phyloP scores from a whole-genome alignment of 345 rosid species.

The Cardamine resedifolia region DNA sequence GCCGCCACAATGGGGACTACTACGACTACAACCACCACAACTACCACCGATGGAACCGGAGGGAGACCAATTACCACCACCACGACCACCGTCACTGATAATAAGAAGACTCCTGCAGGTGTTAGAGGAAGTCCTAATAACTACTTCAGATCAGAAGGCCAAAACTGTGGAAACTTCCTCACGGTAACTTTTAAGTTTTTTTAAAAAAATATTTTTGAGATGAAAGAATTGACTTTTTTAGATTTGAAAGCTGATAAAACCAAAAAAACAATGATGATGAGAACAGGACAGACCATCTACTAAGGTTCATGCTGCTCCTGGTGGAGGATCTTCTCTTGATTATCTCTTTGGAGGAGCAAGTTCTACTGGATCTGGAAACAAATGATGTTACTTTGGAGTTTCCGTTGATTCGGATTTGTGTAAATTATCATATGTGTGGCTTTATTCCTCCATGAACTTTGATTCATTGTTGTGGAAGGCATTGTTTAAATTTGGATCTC shows the following conservation, averaged over 20 bases:
- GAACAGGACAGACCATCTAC: constrained; percentile 57
- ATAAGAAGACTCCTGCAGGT: constrained; percentile 67
- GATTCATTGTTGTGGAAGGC: not conserved
- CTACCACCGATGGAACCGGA: constrained; percentile 39
- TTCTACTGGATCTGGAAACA: constrained; percentile 22
- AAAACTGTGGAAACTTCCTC: constrained; percentile 81
- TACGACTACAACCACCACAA: constrained; percentile 39
- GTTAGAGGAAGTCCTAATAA: constrained; percentile 66
- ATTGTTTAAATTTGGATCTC: not conserved
- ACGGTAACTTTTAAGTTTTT: constrained; percentile 43
- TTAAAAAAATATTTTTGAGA: not conserved
- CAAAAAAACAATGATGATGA: not conserved
- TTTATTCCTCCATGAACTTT: constrained; percentile 5
- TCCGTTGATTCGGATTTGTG: constrained; percentile 1
- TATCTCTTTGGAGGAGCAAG: constrained; percentile 51
- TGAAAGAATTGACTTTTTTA: not conserved
- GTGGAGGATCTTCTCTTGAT: constrained; percentile 57
- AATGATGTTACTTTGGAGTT: constrained; percentile 2
- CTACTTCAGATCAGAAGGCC: constrained; percentile 77
- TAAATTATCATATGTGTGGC: constrained; percentile 23
- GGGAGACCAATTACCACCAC: constrained; percentile 38
- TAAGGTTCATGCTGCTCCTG: constrained; percentile 60
- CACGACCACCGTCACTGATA: constrained; percentile 44
- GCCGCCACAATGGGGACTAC: constrained; percentile 38
- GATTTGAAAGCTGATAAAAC: not conserved